These are phyloP conservation scores for Scopulariopsis brevicaulis DNA, from an alignment of 2,329 filamentous ascomycete genomes.

Conservation along the genomic window DNA sequence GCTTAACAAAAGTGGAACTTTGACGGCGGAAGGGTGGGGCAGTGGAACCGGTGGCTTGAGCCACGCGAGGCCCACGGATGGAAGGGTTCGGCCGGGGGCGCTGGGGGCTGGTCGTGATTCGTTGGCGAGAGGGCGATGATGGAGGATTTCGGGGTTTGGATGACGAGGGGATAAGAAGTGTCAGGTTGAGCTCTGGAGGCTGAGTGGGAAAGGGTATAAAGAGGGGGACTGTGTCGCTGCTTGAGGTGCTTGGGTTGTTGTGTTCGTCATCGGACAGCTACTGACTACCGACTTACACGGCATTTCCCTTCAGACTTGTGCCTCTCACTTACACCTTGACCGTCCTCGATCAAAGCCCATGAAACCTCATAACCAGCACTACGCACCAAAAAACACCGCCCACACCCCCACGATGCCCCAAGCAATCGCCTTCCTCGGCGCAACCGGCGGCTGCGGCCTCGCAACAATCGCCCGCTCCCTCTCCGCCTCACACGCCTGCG, in stretches of 20 bases:
- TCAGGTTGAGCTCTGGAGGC: background rate
- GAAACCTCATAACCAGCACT: background rate
- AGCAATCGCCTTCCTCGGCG: conserved; percentile 40
- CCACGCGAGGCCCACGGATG: background rate
- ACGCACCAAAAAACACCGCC: background rate
- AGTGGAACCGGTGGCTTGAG: background rate
- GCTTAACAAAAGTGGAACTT: background rate
- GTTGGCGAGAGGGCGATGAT: background rate
- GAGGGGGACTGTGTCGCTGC: background rate
- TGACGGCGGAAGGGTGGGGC: background rate
- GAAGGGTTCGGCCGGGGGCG: background rate
- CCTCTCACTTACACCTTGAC: background rate
- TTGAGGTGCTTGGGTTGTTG: background rate
- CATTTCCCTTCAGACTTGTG: background rate
- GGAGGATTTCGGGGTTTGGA: background rate
- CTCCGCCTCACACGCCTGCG: conserved; percentile 30
- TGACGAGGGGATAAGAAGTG: background rate
- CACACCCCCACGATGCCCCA: conserved; percentile 9
- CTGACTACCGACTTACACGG: background rate
- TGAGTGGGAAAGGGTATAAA: background rate
- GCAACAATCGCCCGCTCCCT: conserved; percentile 32
- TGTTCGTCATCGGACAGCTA: background rate
- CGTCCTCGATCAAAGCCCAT: background rate
- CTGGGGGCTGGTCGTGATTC: background rate
- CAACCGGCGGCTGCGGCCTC: conserved; percentile 36